phyloP scores from a whole-genome alignment of 148 eudicot species.

The Vaccinium vitisidaea region DNA sequence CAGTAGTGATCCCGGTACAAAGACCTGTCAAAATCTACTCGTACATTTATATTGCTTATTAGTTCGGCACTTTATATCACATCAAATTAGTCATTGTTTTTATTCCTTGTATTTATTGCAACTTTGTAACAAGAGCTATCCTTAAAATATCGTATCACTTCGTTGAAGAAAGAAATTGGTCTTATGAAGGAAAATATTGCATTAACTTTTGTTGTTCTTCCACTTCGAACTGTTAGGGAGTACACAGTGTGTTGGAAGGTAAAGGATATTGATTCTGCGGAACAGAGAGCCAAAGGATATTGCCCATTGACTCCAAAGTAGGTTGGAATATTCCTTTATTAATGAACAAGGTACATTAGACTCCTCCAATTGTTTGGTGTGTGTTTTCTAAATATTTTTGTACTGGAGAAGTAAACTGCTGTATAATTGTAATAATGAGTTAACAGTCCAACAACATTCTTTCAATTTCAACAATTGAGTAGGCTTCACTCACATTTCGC shows the following conservation, averaged over 20 bases:
- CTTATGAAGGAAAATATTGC: too few relatives aligned
- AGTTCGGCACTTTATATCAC: too few relatives aligned
- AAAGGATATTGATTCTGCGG: conserved; percentile 82
- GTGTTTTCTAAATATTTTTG: neutral
- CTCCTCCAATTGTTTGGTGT: neutral
- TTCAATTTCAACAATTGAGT: neutral
- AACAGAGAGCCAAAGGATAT: conserved; percentile 77
- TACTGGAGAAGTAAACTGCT: neutral
- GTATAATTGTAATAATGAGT: neutral
- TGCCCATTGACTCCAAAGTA: conserved; percentile 96
- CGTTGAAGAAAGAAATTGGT: too few relatives aligned
- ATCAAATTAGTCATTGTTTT: too few relatives aligned
- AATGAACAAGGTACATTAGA: conserved; percentile 71
- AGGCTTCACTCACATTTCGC: too few relatives aligned
- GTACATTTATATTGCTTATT: too few relatives aligned
- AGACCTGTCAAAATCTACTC: too few relatives aligned
- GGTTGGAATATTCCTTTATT: conserved; percentile 76
- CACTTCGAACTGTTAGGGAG: conserved; percentile 48
- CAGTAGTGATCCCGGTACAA: too few relatives aligned
- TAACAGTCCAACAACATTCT: neutral
- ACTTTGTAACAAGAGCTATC: too few relatives aligned
- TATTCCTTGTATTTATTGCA: too few relatives aligned
- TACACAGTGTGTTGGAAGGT: conserved; percentile 91
- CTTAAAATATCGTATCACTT: too few relatives aligned
- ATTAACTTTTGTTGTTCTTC: conserved; percentile 10